These are phyloP conservation scores for Penicillium angulare DNA, from an alignment of 495 filamentous ascomycete species.

Conservation along the genomic window DNA sequence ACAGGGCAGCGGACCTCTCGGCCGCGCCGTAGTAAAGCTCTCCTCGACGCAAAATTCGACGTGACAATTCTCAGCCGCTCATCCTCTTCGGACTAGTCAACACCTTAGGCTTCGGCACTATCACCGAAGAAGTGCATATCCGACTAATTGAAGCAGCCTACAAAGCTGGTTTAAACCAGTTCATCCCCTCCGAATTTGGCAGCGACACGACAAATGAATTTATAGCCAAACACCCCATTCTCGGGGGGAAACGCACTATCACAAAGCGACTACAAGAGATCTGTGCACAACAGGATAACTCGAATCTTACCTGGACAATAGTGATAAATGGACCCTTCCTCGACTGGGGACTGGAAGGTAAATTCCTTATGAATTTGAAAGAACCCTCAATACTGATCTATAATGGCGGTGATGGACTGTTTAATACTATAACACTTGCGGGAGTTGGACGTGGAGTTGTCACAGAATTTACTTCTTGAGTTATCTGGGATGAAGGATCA, in stretches of 20 bases:
- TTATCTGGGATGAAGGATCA: slow-evolving; percentile 33
- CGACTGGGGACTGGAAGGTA: slow-evolving; percentile 46
- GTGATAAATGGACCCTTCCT: slow-evolving; percentile 51
- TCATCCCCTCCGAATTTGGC: slow-evolving; percentile 67
- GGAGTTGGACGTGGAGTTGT: slow-evolving; percentile 50
- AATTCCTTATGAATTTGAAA: slow-evolving; percentile 39
- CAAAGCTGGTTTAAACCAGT: slow-evolving; percentile 58
- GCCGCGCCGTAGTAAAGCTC: slow-evolving; percentile 52
- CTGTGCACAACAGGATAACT: slow-evolving; percentile 21
- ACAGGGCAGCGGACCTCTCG: slow-evolving; percentile 61
- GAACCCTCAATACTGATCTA: slow-evolving; percentile 46
- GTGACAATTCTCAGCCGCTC: slow-evolving; percentile 59
- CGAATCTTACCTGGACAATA: slow-evolving; percentile 51
- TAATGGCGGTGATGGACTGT: slow-evolving; percentile 53
- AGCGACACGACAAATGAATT: slow-evolving; percentile 44
- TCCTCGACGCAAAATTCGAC: slow-evolving; percentile 54
- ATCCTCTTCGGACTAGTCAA: slow-evolving; percentile 31
- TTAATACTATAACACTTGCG: slow-evolving; percentile 49
- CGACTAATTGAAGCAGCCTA: slow-evolving; percentile 59
- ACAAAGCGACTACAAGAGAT: slow-evolving; percentile 50
- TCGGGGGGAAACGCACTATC: slow-evolving; percentile 47
- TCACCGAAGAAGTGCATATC: slow-evolving; percentile 37
- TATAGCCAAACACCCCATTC: slow-evolving; percentile 33
- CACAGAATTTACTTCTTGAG: slow-evolving; percentile 53
- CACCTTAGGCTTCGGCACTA: slow-evolving; percentile 33